Evolutionary conservation across 345 rosid genomes (phyloP), one percentile per base, ranked within the genome.

Genomic region (Bretschneidera sinensis): DNA sequence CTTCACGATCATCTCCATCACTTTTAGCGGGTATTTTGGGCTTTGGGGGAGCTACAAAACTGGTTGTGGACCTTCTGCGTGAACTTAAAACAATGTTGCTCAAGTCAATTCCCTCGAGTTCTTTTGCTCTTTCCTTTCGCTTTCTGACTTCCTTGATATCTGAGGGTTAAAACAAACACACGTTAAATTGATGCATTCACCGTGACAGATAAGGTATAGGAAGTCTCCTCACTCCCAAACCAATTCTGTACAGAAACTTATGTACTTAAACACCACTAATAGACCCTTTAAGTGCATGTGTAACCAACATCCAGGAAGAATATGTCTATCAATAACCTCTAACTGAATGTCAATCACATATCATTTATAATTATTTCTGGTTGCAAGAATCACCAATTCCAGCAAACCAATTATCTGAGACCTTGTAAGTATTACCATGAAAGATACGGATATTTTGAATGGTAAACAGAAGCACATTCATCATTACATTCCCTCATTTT

Each of bases 81-180:
- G 97, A 83, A 71, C 82, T 88, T 28, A 79, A 73, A 45, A 90
- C 91, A 51, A 86, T 88, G 70, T 90, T 94, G 62, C 92, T 88
- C 35, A 60, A 76, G 81, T 90, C 95, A 70, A 94, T 86, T 60
- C 95, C 96, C 71, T 90, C 96, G 5, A 94, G 92, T 78, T 94
- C 97, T 70, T 72, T 84, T 51, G 81, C 83, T 72, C 85, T 84
- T 67, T 78, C 78, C 76, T 86, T 94, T 65, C 49, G 75, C 75
- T 63, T 94, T 65, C 70, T 87, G 1, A 88, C 89, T 49, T 84
- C 97, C 82, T 94, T 94, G 64, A 89, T 92, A 59, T 92, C 97
- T 92, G 84, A 55, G 24, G 54, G 55, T 43, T 55, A 25, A 68
- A 62, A 62, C 19, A 9, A 48, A 48, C 16, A 11, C 10, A 1